Evolutionary conservation across 2,329 filamentous ascomycete genomes (phyloP).

Genomic region (Eurotiales sp.): DNA sequence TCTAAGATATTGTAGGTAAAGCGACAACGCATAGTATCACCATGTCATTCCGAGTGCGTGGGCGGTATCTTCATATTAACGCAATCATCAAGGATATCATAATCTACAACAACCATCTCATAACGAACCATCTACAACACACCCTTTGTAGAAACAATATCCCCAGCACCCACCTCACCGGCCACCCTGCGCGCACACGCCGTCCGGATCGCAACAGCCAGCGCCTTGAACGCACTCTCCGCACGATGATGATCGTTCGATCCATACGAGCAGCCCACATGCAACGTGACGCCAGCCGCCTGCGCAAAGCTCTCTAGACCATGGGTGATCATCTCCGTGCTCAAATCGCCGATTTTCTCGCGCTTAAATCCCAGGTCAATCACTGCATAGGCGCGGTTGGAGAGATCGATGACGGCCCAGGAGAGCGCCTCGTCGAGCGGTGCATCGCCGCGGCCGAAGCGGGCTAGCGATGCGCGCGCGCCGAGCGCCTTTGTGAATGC

Average conservation of each 20-base stretch:
- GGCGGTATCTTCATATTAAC: no score
- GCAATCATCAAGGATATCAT: no score
- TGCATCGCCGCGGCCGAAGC: slow-evolving; percentile 88
- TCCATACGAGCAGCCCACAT: slow-evolving; percentile 87
- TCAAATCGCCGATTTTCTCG: slow-evolving; percentile 91
- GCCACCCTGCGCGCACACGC: slow-evolving; percentile 70
- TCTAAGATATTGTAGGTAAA: no score
- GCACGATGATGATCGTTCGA: slow-evolving; percentile 94
- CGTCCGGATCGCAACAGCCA: slow-evolving; percentile 78
- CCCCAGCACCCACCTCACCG: slow-evolving; percentile 80
- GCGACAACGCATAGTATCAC: no score
- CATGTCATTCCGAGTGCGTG: no score
- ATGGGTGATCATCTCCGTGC: slow-evolving; percentile 95
- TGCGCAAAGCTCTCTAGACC: slow-evolving; percentile 92
- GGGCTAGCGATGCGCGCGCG: slow-evolving; percentile 72
- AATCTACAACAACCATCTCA: neutral
- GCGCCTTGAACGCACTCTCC: slow-evolving; percentile 94
- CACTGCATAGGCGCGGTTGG: slow-evolving; percentile 82
- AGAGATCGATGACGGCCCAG: slow-evolving; percentile 89
- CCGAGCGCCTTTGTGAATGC: slow-evolving; percentile 81
- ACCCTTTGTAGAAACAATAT: slow-evolving; percentile 94
- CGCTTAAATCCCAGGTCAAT: slow-evolving; percentile 79
- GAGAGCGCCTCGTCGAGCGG: slow-evolving; percentile 94
- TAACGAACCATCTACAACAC: slow-evolving; percentile 55
- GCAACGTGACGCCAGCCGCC: slow-evolving; percentile 83